Evolutionary conservation across 1,284 basidiomycete genomes (phyloP).

Genomic region (Melampsora americana): DNA sequence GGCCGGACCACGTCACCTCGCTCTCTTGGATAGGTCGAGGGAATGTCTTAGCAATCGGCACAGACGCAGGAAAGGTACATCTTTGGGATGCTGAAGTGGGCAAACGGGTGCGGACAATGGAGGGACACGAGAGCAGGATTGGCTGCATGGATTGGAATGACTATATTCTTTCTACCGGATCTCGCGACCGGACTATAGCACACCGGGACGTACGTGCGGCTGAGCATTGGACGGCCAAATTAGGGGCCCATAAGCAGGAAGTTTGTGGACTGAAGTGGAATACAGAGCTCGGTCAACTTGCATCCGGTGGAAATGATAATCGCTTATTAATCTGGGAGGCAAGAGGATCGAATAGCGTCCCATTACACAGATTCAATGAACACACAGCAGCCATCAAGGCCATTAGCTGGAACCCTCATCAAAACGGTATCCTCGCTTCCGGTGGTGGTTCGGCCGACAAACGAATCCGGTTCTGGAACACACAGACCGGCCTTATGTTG

Average conservation of each 20-base stretch:
- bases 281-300: conserved; percentile 66
- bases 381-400: conserved; percentile 97
- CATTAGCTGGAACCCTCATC: conserved; percentile 94
- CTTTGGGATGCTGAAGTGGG: conserved; percentile 79
- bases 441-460: conserved; percentile 95
- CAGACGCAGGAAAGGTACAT: conserved; percentile 77
- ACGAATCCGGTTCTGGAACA: conserved; percentile 97
- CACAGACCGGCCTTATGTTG: conserved; percentile 66
- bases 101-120: conserved; percentile 71
- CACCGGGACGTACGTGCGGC: conserved; percentile 82
- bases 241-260: conserved; percentile 84
- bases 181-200: conserved; percentile 81
- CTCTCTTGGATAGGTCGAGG: conserved; percentile 64
- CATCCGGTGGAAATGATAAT: conserved; percentile 97
- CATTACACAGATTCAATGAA: conserved; percentile 89
- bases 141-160: conserved; percentile 93
- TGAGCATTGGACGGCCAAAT: conserved; percentile 69
- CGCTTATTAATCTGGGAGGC: conserved; percentile 85
- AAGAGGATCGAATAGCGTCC: conserved; percentile 51
- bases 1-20: conserved; percentile 19
- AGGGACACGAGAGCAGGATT: conserved; percentile 81
- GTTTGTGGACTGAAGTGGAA: conserved; percentile 97
- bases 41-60: conserved; percentile 85
- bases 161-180: conserved; percentile 82
- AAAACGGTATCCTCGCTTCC: conserved; percentile 82